A percentile compares a stretch with the other conserved stretches of the same genome.
phyloP scores from a whole-genome alignment of 768 basidiomycete species.

The Rhizopogon sp. region DNA sequence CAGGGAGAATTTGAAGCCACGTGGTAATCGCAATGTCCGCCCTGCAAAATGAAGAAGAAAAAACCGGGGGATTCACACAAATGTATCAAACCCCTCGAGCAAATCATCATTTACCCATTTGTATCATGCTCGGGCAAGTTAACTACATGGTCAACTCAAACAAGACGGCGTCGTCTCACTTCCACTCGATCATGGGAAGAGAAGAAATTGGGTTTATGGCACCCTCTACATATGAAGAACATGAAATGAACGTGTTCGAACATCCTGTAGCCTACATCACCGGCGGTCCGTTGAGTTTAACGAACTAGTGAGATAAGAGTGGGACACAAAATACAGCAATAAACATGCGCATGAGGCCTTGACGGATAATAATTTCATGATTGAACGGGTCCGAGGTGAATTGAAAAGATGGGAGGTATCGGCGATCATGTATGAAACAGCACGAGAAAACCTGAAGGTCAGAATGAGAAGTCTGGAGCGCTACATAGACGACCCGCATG shows the following conservation, averaged over 20 bases:
- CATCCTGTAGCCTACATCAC: constrained; percentile 20
- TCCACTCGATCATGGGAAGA: constrained; percentile 22
- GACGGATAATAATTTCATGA: constrained; percentile 16
- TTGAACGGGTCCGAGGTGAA: constrained; percentile 27
- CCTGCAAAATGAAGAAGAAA: neutral
- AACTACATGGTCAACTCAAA: constrained; percentile 2
- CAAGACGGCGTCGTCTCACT: constrained; percentile 12
- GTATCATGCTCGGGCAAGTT: neutral
- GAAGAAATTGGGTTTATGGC: constrained; percentile 9
- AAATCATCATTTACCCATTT: constrained; percentile 8
- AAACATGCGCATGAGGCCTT: constrained; percentile 19
- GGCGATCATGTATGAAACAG: constrained; percentile 26
- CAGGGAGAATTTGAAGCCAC: constrained; percentile 6
- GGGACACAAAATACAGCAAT: constrained; percentile 16
- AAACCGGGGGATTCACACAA: constrained; percentile 2
- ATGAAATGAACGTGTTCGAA: constrained; percentile 30
- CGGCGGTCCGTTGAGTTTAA: constrained; percentile 11
- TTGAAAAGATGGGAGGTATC: constrained; percentile 17
- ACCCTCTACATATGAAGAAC: constrained; percentile 13
- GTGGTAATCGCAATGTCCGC: constrained; percentile 5
- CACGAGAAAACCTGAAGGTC: constrained; percentile 31
- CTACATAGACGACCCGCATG: constrained; percentile 12
- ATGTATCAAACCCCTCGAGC: neutral
- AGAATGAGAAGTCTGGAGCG: constrained; percentile 14
- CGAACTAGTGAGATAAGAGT: constrained; percentile 21